phyloP scores from a whole-genome alignment of 2,329 filamentous ascomycete genomes.

The Chrysoporthe puriensis region DNA sequence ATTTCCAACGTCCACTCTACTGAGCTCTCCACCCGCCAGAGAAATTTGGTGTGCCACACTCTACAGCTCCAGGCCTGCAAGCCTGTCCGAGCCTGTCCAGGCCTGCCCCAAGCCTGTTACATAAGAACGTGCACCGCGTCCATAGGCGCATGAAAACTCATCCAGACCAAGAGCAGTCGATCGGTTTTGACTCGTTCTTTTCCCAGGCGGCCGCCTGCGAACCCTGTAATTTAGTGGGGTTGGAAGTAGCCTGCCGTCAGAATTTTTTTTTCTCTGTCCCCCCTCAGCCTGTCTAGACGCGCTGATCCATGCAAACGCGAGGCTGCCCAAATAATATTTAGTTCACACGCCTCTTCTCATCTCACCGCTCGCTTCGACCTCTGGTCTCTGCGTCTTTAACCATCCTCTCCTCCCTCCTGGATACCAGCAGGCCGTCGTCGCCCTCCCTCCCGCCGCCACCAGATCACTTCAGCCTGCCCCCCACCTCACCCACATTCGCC shows the following conservation, averaged over 20 bases:
- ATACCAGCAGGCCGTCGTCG: background rate
- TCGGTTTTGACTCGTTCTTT: slow-evolving; percentile 19
- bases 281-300: slow-evolving; percentile 4
- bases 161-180: slow-evolving; percentile 1
- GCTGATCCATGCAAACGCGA: slow-evolving; percentile 20
- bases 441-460: background rate
- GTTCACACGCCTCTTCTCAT: background rate
- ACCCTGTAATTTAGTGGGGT: slow-evolving; percentile 11
- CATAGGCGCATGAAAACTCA: slow-evolving; percentile 14
- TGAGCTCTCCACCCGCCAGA: slow-evolving; percentile 1
- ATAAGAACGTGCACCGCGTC: slow-evolving; percentile 2
- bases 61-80: background rate
- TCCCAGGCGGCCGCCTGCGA: background rate
- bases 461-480: background rate
- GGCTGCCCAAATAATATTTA: slow-evolving; percentile 18
- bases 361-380: background rate
- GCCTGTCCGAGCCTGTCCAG: background rate
- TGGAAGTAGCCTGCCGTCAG: slow-evolving; percentile 12
- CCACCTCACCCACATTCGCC: background rate
- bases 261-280: slow-evolving; percentile 20
- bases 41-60: slow-evolving; percentile 5
- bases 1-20: slow-evolving; percentile 15
- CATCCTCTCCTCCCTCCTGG: background rate
- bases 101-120: background rate
- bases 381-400: background rate